Conservation (phyloP, 2,329 filamentous ascomycete species). For the Penicillium oxalicum region DNA sequence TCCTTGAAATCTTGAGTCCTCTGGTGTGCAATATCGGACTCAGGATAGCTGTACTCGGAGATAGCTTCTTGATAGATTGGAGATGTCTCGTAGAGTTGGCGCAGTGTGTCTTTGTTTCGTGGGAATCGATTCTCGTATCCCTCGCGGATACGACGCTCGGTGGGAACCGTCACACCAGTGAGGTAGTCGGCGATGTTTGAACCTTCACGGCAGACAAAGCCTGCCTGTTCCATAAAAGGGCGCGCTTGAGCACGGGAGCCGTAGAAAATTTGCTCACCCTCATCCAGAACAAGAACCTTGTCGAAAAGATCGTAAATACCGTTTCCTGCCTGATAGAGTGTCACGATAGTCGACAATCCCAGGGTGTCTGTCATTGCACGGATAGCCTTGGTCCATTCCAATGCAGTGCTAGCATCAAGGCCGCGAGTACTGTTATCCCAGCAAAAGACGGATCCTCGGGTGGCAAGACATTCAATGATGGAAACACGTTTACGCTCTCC, state of each 20-base stretch:
- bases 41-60: constrained; percentile 53
- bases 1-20: constrained; percentile 51
- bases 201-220: constrained; percentile 57
- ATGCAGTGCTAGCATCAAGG: constrained; percentile 59
- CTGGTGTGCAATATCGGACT: constrained; percentile 43
- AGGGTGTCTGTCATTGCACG: constrained; percentile 59
- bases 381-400: constrained; percentile 57
- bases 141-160: constrained; percentile 41
- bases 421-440: constrained; percentile 65
- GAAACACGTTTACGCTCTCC: constrained; percentile 65
- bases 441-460: constrained; percentile 53
- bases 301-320: constrained; percentile 65
- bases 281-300: constrained; percentile 62
- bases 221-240: constrained; percentile 59
- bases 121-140: constrained; percentile 43
- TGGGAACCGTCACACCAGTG: constrained; percentile 58
- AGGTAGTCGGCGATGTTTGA: constrained; percentile 62
- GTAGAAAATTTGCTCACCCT: constrained; percentile 61
- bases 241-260: constrained; percentile 54
- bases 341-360: constrained; percentile 56
- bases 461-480: constrained; percentile 59
- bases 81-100: constrained; percentile 48
- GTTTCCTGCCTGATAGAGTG: constrained; percentile 64
- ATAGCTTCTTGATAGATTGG: constrained; percentile 48
- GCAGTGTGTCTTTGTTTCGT: constrained; percentile 40